Percentiles rank a stretch among this genome's conserved stretches.
These are phyloP conservation scores for Fusarium sp. DNA, from an alignment of 2,329 filamentous ascomycete species.

Conservation along the genomic window DNA sequence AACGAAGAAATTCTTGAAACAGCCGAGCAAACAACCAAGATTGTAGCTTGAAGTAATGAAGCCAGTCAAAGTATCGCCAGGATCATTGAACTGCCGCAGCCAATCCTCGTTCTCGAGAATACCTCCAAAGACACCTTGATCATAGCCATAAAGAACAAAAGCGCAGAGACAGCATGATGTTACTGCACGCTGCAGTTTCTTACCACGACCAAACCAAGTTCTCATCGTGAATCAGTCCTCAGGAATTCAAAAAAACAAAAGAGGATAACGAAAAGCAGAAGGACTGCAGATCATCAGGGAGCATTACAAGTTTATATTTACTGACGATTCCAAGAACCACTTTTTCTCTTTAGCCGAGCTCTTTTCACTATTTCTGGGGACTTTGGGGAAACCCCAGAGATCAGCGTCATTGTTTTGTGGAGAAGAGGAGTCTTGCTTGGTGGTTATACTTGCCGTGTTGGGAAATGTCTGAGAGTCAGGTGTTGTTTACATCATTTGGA, in stretches of 20 bases:
- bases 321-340: neutral
- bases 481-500: neutral
- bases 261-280: neutral
- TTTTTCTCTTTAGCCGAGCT: neutral
- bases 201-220: slow-evolving; percentile 42
- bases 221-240: slow-evolving; percentile 1
- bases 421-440: neutral
- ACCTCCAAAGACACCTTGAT: slow-evolving; percentile 62
- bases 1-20: slow-evolving; percentile 57
- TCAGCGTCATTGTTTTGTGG: slow-evolving; percentile 2
- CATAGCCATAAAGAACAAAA: slow-evolving; percentile 55
- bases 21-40: slow-evolving; percentile 58
- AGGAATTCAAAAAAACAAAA: rapidly evolving
- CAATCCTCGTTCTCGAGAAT: slow-evolving; percentile 60
- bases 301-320: neutral
- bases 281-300: no score
- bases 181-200: slow-evolving; percentile 38
- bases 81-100: slow-evolving; percentile 47
- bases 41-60: slow-evolving; percentile 52
- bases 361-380: neutral
- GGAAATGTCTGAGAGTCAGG: neutral
- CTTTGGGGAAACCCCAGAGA: slow-evolving; percentile 3
- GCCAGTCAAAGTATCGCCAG: slow-evolving; percentile 44
- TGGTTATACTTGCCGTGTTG: neutral
- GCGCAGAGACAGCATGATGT: slow-evolving; percentile 41